Conservation (phyloP, 176 grass and related monocot species). For the Secale cereale region DNA sequence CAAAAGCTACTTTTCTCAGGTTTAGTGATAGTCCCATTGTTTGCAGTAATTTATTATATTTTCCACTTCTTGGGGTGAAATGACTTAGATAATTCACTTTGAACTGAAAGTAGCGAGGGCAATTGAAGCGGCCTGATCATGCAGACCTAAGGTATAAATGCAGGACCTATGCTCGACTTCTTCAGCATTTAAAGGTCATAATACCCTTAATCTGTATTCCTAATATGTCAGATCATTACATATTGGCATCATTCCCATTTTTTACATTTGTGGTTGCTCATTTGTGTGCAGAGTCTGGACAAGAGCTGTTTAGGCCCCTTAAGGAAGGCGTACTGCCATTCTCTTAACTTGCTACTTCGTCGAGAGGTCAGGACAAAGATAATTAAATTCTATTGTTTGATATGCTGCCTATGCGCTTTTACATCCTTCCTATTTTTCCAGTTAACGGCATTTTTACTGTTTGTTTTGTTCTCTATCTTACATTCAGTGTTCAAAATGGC, state of each 20-base stretch:
- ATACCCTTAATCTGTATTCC: slow-evolving; percentile 20
- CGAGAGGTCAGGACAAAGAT: slow-evolving; percentile 71
- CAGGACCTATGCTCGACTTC: slow-evolving; percentile 96
- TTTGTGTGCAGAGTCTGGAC: slow-evolving; percentile 79
- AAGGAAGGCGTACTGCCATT: slow-evolving; percentile 95
- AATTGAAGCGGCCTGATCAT: slow-evolving; percentile 97
- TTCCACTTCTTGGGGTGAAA: slow-evolving; percentile 15
- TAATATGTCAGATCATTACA: not conserved
- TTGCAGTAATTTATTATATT: slow-evolving; percentile 6
- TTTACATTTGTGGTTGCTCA: slow-evolving; percentile 32
- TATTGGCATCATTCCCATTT: slow-evolving; percentile 19
- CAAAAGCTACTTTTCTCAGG: slow-evolving; percentile 98
- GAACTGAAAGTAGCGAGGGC: slow-evolving; percentile 70
- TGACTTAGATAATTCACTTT: slow-evolving; percentile 41
- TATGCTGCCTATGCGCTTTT: not conserved
- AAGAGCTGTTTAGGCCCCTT: slow-evolving; percentile 83
- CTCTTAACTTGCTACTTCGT: slow-evolving; percentile 95
- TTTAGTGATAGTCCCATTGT: slow-evolving; percentile 22
- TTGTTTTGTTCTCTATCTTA: not conserved
- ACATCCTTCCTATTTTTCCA: not conserved
- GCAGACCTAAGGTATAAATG: slow-evolving; percentile 97
- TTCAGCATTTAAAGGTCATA: slow-evolving; percentile 92
- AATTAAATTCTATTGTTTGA: not conserved
- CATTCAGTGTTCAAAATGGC: not conserved
- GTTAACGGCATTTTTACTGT: not conserved